phyloP scores from a whole-genome alignment of 1,284 basidiomycete genomes.

The Vanrija sp. region DNA sequence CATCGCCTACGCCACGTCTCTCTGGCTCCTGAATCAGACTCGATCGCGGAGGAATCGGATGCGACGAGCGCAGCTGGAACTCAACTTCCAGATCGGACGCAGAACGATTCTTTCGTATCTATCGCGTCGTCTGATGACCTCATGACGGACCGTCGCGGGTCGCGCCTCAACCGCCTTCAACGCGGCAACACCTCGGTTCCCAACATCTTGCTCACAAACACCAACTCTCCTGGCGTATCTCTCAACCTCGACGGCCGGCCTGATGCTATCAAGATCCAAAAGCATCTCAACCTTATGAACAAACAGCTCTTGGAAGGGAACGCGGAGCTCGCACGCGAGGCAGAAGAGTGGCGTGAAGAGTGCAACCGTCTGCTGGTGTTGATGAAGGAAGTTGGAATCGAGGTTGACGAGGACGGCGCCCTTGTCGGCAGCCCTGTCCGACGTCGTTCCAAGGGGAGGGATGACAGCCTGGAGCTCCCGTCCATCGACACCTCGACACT shows the following conservation, averaged over 20 bases:
- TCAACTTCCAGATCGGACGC: neutral
- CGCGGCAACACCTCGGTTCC: conserved; percentile 45
- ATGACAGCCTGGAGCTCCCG: conserved; percentile 1
- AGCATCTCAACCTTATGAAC: conserved; percentile 48
- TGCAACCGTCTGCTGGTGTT: conserved; percentile 24
- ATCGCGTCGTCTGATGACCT: conserved; percentile 47
- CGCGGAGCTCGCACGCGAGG: conserved; percentile 37
- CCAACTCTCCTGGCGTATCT: conserved; percentile 3
- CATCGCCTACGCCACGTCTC: conserved; percentile 36
- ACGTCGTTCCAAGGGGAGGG: neutral
- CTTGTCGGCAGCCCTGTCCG: neutral
- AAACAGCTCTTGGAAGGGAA: conserved; percentile 42
- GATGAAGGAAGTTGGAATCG: conserved; percentile 31
- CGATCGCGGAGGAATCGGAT: conserved; percentile 27
- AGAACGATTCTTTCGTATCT: conserved; percentile 44
- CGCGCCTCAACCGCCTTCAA: conserved; percentile 17
- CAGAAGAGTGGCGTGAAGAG: conserved; percentile 40
- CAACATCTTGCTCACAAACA: conserved; percentile 29
- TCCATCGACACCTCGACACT: neutral
- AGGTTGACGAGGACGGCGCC: conserved; percentile 23
- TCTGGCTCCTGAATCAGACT: conserved; percentile 22
- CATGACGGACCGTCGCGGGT: conserved; percentile 40
- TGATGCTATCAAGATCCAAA: conserved; percentile 45
- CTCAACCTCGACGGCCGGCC: conserved; percentile 31
- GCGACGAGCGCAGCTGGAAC: neutral